phyloP scores from a whole-genome alignment of 73 alveolate species.

The Paramecium pentaurelia region DNA sequence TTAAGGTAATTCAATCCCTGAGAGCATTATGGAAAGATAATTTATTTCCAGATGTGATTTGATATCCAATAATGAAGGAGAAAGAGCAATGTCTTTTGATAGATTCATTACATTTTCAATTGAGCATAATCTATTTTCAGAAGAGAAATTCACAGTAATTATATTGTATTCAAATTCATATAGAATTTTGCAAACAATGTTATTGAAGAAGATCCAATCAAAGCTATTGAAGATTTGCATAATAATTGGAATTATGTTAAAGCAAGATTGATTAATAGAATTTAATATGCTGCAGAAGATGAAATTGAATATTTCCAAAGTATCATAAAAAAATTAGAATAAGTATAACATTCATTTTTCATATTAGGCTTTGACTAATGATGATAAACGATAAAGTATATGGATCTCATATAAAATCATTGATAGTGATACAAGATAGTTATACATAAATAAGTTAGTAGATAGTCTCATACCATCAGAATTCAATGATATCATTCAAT shows the following conservation, averaged over 20 bases:
- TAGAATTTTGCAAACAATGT: slow-evolving; percentile 15
- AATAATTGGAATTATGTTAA: not conserved
- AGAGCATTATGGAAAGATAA: not conserved
- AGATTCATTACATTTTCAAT: slow-evolving; percentile 29
- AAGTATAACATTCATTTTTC: not conserved
- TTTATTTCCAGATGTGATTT: slow-evolving; percentile 5
- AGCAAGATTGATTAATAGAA: not conserved
- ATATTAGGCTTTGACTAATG: not conserved
- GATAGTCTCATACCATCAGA: not conserved
- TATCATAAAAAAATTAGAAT: not conserved
- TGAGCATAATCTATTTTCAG: slow-evolving; percentile 1
- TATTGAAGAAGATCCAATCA: not conserved
- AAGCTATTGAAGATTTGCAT: not conserved
- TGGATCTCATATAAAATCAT: not conserved
- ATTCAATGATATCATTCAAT: not conserved
- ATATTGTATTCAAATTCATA: not conserved
- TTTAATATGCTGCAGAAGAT: not conserved
- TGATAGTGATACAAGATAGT: not conserved
- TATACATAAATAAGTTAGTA: not conserved
- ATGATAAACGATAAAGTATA: not conserved
- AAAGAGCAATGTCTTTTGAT: slow-evolving; percentile 36
- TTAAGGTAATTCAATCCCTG: not conserved
- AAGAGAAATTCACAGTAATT: not conserved
- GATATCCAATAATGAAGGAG: not conserved
- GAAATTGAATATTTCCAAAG: not conserved